These are phyloP conservation scores for Colletotrichum somersetense DNA, from an alignment of 2,329 filamentous ascomycete genomes.

Conservation along the genomic window DNA sequence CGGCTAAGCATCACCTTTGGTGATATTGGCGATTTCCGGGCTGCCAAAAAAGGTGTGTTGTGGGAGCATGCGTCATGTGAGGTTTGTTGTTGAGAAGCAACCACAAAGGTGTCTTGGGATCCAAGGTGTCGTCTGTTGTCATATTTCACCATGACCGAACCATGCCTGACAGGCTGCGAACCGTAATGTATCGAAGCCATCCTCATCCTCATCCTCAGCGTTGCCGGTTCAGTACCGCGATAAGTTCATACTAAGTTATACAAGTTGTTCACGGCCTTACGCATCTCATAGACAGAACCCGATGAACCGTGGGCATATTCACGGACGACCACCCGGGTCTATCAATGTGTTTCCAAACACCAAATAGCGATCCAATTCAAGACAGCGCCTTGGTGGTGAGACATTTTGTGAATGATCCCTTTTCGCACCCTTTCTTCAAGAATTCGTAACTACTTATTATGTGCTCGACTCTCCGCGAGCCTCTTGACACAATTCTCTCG, in stretches of 20 bases:
- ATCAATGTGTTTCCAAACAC: neutral
- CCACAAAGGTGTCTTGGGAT: neutral
- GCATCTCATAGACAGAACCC: neutral
- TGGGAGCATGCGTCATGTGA: neutral
- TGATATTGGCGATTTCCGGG: too few relatives aligned
- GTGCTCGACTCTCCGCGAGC: slow-evolving; percentile 20
- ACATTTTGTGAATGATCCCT: neutral
- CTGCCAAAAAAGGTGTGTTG: too few relatives aligned
- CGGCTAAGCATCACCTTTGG: neutral
- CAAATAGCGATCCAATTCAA: neutral
- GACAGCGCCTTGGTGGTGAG: neutral
- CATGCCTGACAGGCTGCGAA: neutral
- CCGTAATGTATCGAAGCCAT: neutral
- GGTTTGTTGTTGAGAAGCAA: neutral
- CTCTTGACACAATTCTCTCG: slow-evolving; percentile 29
- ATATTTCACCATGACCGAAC: neutral
- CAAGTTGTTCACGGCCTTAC: neutral
- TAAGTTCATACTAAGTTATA: neutral
- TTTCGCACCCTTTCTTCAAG: neutral
- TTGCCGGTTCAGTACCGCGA: neutral
- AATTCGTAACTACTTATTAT: slow-evolving; percentile 27
- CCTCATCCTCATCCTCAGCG: too few relatives aligned
- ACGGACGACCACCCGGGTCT: neutral
- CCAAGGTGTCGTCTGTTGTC: neutral
- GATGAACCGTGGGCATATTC: neutral